Conservation (phyloP, 768 basidiomycete species). For the Auricularia cornea region DNA sequence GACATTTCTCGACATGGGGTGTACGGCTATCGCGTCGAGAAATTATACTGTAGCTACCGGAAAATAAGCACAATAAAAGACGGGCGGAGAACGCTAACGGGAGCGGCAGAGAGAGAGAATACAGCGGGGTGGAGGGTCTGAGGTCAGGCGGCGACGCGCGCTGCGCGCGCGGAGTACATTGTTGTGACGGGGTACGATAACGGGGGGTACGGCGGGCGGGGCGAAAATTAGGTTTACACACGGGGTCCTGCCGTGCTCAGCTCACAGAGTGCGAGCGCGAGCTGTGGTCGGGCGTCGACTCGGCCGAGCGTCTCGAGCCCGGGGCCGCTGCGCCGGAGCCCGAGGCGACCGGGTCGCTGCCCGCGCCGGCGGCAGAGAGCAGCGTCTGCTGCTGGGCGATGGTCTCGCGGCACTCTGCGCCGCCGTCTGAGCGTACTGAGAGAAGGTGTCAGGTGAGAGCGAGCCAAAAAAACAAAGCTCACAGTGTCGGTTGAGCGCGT, state of each 20-base stretch:
- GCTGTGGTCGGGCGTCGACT: background rate
- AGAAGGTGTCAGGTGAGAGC: background rate
- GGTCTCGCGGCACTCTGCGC: background rate
- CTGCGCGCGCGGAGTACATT: background rate
- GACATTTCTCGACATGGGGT: no score
- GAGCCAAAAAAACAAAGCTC: slow-evolving; percentile 28
- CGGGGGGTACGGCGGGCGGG: background rate
- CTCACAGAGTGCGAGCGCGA: background rate
- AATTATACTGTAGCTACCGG: no score
- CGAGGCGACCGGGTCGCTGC: background rate
- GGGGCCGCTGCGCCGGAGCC: background rate
- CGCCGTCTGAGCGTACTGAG: background rate
- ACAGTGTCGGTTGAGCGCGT: slow-evolving; percentile 80
- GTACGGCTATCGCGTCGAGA: no score
- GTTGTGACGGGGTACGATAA: background rate
- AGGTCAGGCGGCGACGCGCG: background rate
- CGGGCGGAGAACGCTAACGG: slow-evolving; percentile 57
- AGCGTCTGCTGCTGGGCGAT: background rate
- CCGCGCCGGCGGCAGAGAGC: background rate
- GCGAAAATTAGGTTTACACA: background rate
- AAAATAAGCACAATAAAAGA: slow-evolving; percentile 43
- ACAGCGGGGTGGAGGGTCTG: background rate
- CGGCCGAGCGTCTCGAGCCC: background rate
- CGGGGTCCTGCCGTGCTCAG: background rate
- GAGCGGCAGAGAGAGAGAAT: background rate